Evolutionary conservation across 2,329 filamentous ascomycete genomes (phyloP).

Genomic region (Fusarium sp.): DNA sequence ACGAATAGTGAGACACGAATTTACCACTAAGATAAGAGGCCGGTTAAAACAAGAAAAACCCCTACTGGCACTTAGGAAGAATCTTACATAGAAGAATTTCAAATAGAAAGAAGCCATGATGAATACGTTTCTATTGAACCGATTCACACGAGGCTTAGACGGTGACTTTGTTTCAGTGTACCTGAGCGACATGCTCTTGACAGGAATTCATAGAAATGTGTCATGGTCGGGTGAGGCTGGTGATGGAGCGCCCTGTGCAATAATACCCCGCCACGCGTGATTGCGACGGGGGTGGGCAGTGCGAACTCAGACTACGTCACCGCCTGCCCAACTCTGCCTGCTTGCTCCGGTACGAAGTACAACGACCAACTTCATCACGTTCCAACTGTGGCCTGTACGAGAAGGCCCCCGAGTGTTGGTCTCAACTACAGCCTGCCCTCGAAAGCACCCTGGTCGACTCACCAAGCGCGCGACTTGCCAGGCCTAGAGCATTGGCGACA

Average conservation of each 20-base stretch:
- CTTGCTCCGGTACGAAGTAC: constrained; percentile 34
- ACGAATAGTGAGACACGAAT: neutral
- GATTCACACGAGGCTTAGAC: neutral
- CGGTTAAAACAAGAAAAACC: neutral
- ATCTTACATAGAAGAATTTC: constrained; percentile 1
- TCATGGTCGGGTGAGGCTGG: constrained; percentile 25
- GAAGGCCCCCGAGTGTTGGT: constrained; percentile 8
- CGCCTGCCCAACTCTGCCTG: constrained; percentile 35
- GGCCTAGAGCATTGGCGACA: constrained; percentile 11
- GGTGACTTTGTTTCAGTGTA: constrained; percentile 3
- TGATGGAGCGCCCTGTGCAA: neutral
- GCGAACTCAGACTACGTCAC: constrained; percentile 49
- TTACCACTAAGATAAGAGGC: neutral
- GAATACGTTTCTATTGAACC: too few relatives aligned
- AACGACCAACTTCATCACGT: constrained; percentile 39
- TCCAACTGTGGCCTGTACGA: constrained; percentile 30
- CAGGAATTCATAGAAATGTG: neutral
- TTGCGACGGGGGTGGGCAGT: constrained; percentile 39
- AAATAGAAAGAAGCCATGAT: neutral
- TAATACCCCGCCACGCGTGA: constrained; percentile 39
- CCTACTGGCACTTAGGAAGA: neutral
- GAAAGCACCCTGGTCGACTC: neutral
- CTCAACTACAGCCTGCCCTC: constrained; percentile 7
- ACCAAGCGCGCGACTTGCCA: neutral
- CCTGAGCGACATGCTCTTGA: neutral